Evolutionary conservation across 164 flowering plant genomes (phyloP).

Genomic region (Liquidambar formosana): DNA sequence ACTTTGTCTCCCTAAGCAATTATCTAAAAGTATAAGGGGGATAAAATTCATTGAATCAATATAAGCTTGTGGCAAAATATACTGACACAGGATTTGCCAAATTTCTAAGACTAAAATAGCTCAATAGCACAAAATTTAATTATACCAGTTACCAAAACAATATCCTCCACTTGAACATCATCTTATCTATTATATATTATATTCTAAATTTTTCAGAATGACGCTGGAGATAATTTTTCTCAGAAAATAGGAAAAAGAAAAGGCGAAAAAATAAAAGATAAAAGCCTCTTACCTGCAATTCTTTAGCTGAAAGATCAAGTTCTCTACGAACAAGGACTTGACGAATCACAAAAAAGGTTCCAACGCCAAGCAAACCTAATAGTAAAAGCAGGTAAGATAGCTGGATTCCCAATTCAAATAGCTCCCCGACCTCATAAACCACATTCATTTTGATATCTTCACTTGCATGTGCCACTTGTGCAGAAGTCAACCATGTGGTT

Average conservation of each 20-base stretch:
- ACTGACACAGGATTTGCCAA: not conserved
- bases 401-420: slow-evolving; percentile 93
- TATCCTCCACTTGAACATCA: not conserved
- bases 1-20: not conserved
- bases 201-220: too few species aligned
- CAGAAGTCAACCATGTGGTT: slow-evolving; percentile 50
- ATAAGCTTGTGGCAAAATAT: not conserved
- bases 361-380: slow-evolving; percentile 81
- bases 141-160: not conserved
- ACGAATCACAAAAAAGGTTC: slow-evolving; percentile 82
- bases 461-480: slow-evolving; percentile 56
- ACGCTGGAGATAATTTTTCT: not conserved
- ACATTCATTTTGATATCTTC: slow-evolving; percentile 44
- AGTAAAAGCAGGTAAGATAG: slow-evolving; percentile 76
- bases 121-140: not conserved
- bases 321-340: slow-evolving; percentile 95
- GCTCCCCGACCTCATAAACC: slow-evolving; percentile 78
- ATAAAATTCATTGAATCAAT: not conserved
- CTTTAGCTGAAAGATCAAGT: slow-evolving; percentile 98
- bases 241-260: not conserved
- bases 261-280: not conserved
- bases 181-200: not conserved
- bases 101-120: not conserved
- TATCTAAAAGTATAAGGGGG: too few species aligned
- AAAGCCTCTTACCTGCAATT: slow-evolving; percentile 62